These are phyloP conservation scores for Aspergillus sp. DNA, from an alignment of 2,329 filamentous ascomycete genomes.

Conservation along the genomic window DNA sequence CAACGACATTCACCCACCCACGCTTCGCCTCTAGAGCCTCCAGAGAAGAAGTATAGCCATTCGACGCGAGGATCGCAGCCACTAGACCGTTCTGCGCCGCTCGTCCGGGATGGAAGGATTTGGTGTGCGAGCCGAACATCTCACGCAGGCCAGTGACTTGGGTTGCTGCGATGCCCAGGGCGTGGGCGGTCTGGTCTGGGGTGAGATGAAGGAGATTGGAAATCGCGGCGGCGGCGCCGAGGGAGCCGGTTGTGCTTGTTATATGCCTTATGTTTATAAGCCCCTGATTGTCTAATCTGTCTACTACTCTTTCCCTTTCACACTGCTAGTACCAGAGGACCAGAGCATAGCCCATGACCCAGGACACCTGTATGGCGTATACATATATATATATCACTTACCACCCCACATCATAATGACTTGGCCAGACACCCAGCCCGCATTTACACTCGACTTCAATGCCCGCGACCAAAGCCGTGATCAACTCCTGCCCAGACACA, in stretches of 20 bases:
- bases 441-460: constrained; percentile 48
- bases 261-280: constrained; percentile 34
- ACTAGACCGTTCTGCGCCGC: constrained; percentile 47
- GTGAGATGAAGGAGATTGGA: constrained; percentile 40
- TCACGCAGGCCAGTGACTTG: constrained; percentile 48
- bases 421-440: constrained; percentile 45
- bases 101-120: constrained; percentile 48
- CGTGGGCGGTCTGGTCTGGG: constrained; percentile 37
- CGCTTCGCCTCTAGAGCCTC: constrained; percentile 45
- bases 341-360: neutral
- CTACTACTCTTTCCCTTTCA: too few species aligned
- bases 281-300: too few species aligned
- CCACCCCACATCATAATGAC: constrained; percentile 51
- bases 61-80: constrained; percentile 38
- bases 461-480: constrained; percentile 46
- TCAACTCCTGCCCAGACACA: constrained; percentile 40
- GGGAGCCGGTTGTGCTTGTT: constrained; percentile 44
- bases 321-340: neutral
- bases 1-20: constrained; percentile 48
- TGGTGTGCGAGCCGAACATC: constrained; percentile 50
- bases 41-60: constrained; percentile 44
- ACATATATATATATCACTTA: neutral
- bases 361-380: neutral
- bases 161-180: constrained; percentile 47
- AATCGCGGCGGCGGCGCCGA: constrained; percentile 47